phyloP scores from a whole-genome alignment of 441 rosid species.

The Populus trichocarpa region DNA sequence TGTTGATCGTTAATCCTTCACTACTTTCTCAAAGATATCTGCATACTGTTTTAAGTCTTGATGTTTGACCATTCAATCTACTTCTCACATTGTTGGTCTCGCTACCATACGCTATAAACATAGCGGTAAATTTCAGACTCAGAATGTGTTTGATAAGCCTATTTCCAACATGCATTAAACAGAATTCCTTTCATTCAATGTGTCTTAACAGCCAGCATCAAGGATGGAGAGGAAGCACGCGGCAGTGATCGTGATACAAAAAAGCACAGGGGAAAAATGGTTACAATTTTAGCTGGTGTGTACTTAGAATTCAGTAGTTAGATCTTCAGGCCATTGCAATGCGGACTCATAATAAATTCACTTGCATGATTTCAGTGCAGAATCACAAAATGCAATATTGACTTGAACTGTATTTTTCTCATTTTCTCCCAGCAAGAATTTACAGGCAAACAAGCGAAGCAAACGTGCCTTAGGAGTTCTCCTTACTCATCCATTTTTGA shows the following conservation, averaged over 20 bases:
- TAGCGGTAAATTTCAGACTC: not conserved
- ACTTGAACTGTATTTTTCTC: not conserved
- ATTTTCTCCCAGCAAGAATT: no score
- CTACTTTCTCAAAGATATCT: not conserved
- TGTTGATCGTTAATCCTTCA: not conserved
- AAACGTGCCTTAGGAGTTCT: not conserved
- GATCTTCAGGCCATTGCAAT: not conserved
- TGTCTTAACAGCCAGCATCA: slow-evolving; percentile 51
- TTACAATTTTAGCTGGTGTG: slow-evolving; percentile 60
- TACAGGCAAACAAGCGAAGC: no score
- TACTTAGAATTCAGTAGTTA: not conserved
- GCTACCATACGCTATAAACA: not conserved
- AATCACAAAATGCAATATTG: not conserved
- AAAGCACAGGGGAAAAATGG: slow-evolving; percentile 37
- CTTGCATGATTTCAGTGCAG: no score
- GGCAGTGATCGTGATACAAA: slow-evolving; percentile 45
- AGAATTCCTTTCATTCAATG: not conserved
- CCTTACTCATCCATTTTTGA: not conserved
- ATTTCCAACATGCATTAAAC: not conserved
- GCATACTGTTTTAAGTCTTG: not conserved
- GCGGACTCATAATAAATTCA: no score
- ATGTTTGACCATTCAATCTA: not conserved
- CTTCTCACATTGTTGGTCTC: not conserved
- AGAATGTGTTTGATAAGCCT: not conserved
- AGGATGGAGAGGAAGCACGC: slow-evolving; percentile 47